A percentile compares a stretch with the other conserved stretches of the same genome.
phyloP scores from a whole-genome alignment of 768 basidiomycete genomes.

The Crucibulum laeve region DNA sequence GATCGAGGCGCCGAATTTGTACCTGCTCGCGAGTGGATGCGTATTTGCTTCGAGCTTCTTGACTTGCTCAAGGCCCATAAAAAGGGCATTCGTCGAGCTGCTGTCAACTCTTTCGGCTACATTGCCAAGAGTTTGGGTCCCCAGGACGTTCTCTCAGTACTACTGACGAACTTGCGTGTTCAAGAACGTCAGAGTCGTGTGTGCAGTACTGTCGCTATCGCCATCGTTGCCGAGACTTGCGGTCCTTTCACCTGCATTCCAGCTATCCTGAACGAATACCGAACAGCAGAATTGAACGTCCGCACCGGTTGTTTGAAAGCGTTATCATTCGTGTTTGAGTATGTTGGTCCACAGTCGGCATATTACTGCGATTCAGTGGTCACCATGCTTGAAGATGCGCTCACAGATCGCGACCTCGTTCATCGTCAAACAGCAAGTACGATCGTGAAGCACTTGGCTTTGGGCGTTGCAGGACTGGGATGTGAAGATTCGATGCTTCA shows the following conservation, averaged over 20 bases:
- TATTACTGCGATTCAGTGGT: conserved; percentile 98
- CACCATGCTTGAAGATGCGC: conserved; percentile 96
- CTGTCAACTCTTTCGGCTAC: conserved; percentile 99
- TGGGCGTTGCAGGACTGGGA: conserved; percentile 95
- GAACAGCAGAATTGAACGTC: conserved; percentile 97
- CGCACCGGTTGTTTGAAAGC: conserved; percentile 99
- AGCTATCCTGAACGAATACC: conserved; percentile 97
- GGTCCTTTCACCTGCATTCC: conserved; percentile 99
- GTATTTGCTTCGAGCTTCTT: conserved; percentile 97
- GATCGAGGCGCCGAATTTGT: conserved; percentile 99
- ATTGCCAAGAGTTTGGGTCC: conserved; percentile 99
- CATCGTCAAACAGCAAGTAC: conserved; percentile 98
- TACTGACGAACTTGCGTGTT: conserved; percentile 93
- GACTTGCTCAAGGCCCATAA: conserved; percentile 98
- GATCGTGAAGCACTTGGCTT: conserved; percentile 96
- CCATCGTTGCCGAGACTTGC: conserved; percentile 91
- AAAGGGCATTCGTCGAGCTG: conserved; percentile 97
- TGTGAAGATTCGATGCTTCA: conserved; percentile 98
- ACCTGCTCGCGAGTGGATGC: conserved; percentile 99
- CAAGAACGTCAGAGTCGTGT: conserved; percentile 99
- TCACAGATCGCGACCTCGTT: conserved; percentile 97
- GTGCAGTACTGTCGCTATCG: conserved; percentile 97
- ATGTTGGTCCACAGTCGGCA: conserved; percentile 93
- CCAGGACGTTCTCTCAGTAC: conserved; percentile 93
- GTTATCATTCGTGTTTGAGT: conserved; percentile 98